Evolutionary conservation across 768 basidiomycete genomes (phyloP).

Genomic region (Amanita phalloides): DNA sequence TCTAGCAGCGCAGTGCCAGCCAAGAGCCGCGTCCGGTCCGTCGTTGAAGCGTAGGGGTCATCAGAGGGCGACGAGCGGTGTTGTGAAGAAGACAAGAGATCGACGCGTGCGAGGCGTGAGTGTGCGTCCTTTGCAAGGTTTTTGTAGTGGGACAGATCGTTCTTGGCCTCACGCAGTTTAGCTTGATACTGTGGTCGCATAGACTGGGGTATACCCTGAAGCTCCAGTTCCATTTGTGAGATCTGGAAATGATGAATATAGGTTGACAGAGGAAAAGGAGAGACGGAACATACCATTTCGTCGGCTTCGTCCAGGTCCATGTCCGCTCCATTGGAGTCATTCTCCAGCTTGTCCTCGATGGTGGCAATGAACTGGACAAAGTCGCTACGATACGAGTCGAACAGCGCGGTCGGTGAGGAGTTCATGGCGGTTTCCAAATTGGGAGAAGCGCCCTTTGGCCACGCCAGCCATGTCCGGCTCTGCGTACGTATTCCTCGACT

Average conservation of each 20-base stretch:
- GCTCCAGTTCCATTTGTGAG: conserved; percentile 99
- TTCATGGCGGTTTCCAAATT: conserved; percentile 41
- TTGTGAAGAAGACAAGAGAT: conserved; percentile 55
- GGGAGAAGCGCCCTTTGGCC: neutral
- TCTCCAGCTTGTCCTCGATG: conserved; percentile 70
- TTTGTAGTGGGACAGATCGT: conserved; percentile 70
- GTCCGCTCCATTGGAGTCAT: conserved; percentile 68
- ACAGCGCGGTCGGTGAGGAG: conserved; percentile 74
- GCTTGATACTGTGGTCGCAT: conserved; percentile 67
- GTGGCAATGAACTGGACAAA: conserved; percentile 74
- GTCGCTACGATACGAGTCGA: conserved; percentile 89
- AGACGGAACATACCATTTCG: conserved; percentile 62
- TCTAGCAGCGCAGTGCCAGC: conserved; percentile 69
- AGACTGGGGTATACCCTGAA: conserved; percentile 86
- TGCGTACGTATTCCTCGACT: conserved; percentile 24
- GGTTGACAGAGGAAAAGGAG: neutral
- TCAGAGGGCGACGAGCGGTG: conserved; percentile 44
- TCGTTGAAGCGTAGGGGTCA: conserved; percentile 64
- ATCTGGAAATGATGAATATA: conserved; percentile 37
- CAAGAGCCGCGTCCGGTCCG: conserved; percentile 72
- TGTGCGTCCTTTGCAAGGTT: conserved; percentile 69
- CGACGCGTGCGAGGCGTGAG: conserved; percentile 57
- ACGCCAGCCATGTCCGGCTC: conserved; percentile 19
- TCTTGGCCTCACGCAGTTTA: conserved; percentile 66
- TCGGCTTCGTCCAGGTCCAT: conserved; percentile 98